Conservation (phyloP, 1,284 basidiomycete genomes). For the Sanghuangporus sanghuang region DNA sequence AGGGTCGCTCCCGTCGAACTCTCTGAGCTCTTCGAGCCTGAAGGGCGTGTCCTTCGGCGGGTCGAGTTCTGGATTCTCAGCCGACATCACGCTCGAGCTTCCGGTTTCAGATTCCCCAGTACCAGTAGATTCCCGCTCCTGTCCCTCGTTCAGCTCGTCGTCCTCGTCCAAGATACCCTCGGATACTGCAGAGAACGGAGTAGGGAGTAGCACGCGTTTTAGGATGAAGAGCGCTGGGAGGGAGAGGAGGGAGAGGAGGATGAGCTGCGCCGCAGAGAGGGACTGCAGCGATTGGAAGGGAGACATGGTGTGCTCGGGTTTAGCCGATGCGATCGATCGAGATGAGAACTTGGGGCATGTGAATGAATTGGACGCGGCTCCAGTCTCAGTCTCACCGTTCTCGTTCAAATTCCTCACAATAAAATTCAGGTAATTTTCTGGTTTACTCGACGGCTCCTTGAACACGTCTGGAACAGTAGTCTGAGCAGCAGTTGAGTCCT, state of each 20-base stretch:
- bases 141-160: conserved; percentile 22
- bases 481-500: neutral
- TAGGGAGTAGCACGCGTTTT: neutral
- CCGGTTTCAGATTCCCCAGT: neutral
- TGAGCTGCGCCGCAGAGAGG: neutral
- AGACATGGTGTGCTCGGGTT: conserved; percentile 1
- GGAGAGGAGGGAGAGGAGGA: conserved; percentile 13
- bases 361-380: neutral
- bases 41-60: conserved; percentile 78
- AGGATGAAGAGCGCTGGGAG: conserved; percentile 7
- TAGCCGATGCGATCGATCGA: neutral
- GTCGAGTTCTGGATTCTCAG: conserved; percentile 53
- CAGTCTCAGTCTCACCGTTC: no score
- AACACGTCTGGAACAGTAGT: neutral
- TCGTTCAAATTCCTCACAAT: no score
- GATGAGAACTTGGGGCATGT: neutral
- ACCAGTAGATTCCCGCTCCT: neutral
- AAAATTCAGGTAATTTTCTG: neutral
- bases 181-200: neutral
- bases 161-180: conserved; percentile 30
- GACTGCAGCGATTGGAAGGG: neutral
- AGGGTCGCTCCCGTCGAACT: conserved; percentile 64
- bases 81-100: conserved; percentile 66
- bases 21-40: conserved; percentile 61
- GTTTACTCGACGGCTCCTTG: neutral